Base-by-base conservation (phyloP, 2,329 filamentous ascomycete genomes). In the Alternaria rosae region DNA sequence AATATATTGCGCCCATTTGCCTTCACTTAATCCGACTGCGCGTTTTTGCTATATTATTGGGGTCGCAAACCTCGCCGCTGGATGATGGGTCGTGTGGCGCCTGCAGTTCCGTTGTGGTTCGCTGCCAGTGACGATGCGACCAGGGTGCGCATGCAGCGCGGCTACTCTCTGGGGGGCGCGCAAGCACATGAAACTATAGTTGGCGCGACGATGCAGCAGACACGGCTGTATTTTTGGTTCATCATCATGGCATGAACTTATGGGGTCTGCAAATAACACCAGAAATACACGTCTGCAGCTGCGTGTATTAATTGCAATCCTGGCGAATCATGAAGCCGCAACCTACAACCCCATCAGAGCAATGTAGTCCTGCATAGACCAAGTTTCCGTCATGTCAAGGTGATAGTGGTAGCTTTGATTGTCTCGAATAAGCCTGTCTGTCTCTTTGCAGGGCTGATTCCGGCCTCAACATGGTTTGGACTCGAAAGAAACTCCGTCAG, bases 41-140 rank as follows among this genome's bases (percentile, higher is more conserved):
- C 43, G 9, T 55, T 38, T 17, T 38, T 6, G n/a, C 25, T 57
- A 23, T 57, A 56, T 57, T 52, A 38, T 45, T 42, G 58, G 58
- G 28, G 42, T 43, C 58, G 53, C 28, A 15, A 43, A 17, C 47
- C 32, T 41, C 30, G 51, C 58, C 30, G 48, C 47, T 53, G 32
- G 42, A 43, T 42, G 32, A 50, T 54, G 41, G 44, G 55, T 35
- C 44, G n/a, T 51, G 50, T 62, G 50, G 55, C 59, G 55, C 59
- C 59, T 58, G 59, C 25, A 62, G 50, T 59, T 59, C 45, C 13
- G n/a, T 42, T 41, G 59, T 54, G 50, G 59, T 62, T 59, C 55
- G 59, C 43, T 44, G 20, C 38, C 7, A 54, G 28, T n/a, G 28
- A 45, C 28, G 12, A 54, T 54, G 41, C 55, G 32, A 48, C 32